Conservation (phyloP, 805 yeast genomes). For the Wickerhamiella cacticola region DNA sequence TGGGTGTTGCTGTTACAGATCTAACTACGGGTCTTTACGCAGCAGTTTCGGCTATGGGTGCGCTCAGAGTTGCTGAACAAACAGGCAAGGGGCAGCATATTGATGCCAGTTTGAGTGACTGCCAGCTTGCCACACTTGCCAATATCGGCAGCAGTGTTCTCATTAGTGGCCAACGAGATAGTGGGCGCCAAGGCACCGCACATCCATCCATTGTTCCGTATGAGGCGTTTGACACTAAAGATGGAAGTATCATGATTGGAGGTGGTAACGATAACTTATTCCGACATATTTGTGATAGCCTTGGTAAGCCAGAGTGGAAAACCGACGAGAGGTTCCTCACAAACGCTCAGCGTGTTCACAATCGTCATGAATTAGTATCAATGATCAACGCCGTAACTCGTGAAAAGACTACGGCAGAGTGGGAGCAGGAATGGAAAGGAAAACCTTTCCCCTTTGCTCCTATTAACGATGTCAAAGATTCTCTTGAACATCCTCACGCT, state of each 20-base stretch:
- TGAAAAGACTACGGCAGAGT: conserved; percentile 28
- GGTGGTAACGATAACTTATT: conserved; percentile 34
- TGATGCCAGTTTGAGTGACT: conserved; percentile 31
- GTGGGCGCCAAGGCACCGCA: conserved; percentile 34
- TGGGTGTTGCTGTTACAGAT: conserved; percentile 36
- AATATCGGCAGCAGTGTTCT: conserved; percentile 32
- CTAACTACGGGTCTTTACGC: conserved; percentile 33
- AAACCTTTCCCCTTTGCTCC: conserved; percentile 33
- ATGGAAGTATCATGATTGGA: conserved; percentile 32
- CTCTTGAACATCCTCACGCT: conserved; percentile 30
- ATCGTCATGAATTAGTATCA: conserved; percentile 28
- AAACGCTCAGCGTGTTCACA: conserved; percentile 30
- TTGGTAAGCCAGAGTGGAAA: conserved; percentile 31
- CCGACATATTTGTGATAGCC: conserved; percentile 26
- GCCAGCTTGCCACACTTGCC: conserved; percentile 33
- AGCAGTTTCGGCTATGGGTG: conserved; percentile 31
- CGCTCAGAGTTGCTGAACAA: conserved; percentile 27
- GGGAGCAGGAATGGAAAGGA: conserved; percentile 29
- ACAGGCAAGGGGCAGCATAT: conserved; percentile 32
- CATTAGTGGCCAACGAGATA: conserved; percentile 31
- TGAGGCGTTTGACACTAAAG: conserved; percentile 32
- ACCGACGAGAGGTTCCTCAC: conserved; percentile 27
- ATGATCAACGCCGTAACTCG: conserved; percentile 26
- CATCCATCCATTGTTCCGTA: conserved; percentile 35
- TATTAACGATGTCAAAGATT: conserved; percentile 31